These are phyloP conservation scores for Apiotrichum siamense DNA, from an alignment of 1,284 basidiomycete genomes.

Conservation along the genomic window DNA sequence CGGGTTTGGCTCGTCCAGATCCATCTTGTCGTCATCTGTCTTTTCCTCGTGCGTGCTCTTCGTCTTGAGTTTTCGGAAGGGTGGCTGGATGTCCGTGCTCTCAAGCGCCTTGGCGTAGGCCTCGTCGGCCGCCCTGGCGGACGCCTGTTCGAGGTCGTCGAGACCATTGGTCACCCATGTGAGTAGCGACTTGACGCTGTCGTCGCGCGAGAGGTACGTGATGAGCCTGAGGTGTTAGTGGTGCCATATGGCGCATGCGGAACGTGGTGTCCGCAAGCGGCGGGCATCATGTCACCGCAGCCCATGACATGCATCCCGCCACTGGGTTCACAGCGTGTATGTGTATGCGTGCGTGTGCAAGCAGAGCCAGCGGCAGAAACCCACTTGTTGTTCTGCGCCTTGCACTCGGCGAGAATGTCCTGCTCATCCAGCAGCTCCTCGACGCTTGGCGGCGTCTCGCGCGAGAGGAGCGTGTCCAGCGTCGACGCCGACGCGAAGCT, in stretches of 20 bases:
- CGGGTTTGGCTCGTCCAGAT: constrained; percentile 6
- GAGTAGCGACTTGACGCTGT: constrained; percentile 39
- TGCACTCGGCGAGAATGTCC: constrained; percentile 91
- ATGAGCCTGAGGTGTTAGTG: constrained; percentile 28
- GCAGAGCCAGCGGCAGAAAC: too few species aligned
- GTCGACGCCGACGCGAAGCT: constrained; percentile 43
- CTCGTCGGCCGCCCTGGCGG: constrained; percentile 28
- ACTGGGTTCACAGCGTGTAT: too few species aligned
- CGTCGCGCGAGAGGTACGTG: constrained; percentile 39
- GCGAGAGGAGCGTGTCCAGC: constrained; percentile 40
- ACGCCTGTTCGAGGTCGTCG: constrained; percentile 42
- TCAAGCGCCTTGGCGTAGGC: constrained; percentile 24
- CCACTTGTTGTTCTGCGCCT: constrained; percentile 72
- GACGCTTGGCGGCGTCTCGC: constrained; percentile 52
- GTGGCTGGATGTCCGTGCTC: constrained; percentile 27
- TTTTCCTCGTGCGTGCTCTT: neutral
- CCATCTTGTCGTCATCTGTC: constrained; percentile 11
- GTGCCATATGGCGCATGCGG: too few species aligned
- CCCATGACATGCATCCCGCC: too few species aligned
- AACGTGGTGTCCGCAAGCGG: neutral
- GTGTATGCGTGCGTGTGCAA: too few species aligned
- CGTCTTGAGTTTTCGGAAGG: constrained; percentile 15
- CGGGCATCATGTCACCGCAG: too few species aligned
- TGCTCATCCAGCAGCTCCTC: constrained; percentile 92
- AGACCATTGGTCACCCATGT: constrained; percentile 44